Evolutionary conservation across 495 filamentous ascomycete species (phyloP).

Genomic region (Penicillium pulvis): DNA sequence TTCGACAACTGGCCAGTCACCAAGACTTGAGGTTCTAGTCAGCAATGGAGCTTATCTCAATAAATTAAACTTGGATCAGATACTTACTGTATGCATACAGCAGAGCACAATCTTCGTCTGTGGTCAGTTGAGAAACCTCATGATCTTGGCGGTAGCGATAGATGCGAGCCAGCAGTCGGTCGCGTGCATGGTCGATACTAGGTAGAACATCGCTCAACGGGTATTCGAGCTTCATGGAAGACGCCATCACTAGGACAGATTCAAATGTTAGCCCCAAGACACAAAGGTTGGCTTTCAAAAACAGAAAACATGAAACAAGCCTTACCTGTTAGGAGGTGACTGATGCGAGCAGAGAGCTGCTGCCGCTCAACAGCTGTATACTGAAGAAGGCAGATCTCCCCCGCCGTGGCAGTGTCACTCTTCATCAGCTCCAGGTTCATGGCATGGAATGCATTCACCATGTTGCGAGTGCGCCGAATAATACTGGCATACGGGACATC

Average conservation of each 20-base stretch:
- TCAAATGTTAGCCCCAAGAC: conserved; percentile 5
- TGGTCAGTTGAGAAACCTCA: conserved; percentile 51
- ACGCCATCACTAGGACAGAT: conserved; percentile 70
- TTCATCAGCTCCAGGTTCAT: conserved; percentile 93
- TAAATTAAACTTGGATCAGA: background rate
- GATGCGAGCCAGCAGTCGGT: conserved; percentile 85
- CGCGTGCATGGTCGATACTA: conserved; percentile 74
- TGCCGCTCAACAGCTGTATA: conserved; percentile 79
- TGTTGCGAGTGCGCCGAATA: conserved; percentile 73
- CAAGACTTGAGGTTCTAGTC: conserved; percentile 36
- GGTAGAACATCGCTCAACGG: conserved; percentile 87
- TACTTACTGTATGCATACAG: conserved; percentile 71
- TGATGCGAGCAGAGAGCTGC: conserved; percentile 80
- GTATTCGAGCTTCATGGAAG: conserved; percentile 89
- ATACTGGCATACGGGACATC: conserved; percentile 67
- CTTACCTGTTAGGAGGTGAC: conserved; percentile 84
- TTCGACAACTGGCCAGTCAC: conserved; percentile 55
- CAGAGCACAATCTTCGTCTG: conserved; percentile 69
- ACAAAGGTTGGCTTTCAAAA: background rate
- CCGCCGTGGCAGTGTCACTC: conserved; percentile 71
- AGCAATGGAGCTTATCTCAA: background rate
- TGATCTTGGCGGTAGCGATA: conserved; percentile 78
- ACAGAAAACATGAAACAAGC: background rate
- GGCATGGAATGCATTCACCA: conserved; percentile 90
- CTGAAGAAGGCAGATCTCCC: conserved; percentile 75